Evolutionary conservation across 768 basidiomycete genomes (phyloP), one percentile per base, ranked within the genome.

Genomic region (Daedalea quercina): DNA sequence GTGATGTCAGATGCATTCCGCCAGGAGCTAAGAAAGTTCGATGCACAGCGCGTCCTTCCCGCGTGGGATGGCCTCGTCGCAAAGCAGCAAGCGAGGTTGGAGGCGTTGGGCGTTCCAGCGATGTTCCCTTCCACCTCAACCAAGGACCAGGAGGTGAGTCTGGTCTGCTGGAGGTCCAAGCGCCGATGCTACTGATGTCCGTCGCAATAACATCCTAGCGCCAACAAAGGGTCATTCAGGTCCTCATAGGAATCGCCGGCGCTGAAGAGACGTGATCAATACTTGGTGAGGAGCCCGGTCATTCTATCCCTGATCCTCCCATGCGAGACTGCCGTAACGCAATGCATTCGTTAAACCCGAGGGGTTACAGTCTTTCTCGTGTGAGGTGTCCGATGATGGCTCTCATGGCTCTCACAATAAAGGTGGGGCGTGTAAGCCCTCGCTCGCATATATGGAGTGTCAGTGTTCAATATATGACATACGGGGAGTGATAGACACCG

Each of bases 61-160:
- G 85, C 87, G 9, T 93, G 89, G 87, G 89, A 89, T 61, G 79
- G 77, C 19, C 73, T 92, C n/a, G 66, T 84, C 19, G 69, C 78
- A 47, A 80, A 78, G 59, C 90, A 93, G 64, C 90, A 93, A 67
- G 63, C 70, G 0, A 69, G 77, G 15, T 71, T 93, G 45, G 80
- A 81, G 57, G 65, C 73, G 26, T 69, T 84, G 43, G 71, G 75
- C 37, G 78, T 92, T 13, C 90, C 90, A 15, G 74, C 80, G 2
- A 90, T 93, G 85, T 87, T 78, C 62, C 67, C 72, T 12, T 82
- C 85, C 2, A 67, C 61, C 42, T 73, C 74, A 42, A 60, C 62
- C 35, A 61, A 70, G 3, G 78, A 82, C 57, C 68, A 77, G 70
- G 76, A 88, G 75, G 88, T 87, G 64, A 54, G 75, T 59, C 35